Conservation (phyloP, 1,139 yeast species). For the Yamadazyma dendronema region DNA sequence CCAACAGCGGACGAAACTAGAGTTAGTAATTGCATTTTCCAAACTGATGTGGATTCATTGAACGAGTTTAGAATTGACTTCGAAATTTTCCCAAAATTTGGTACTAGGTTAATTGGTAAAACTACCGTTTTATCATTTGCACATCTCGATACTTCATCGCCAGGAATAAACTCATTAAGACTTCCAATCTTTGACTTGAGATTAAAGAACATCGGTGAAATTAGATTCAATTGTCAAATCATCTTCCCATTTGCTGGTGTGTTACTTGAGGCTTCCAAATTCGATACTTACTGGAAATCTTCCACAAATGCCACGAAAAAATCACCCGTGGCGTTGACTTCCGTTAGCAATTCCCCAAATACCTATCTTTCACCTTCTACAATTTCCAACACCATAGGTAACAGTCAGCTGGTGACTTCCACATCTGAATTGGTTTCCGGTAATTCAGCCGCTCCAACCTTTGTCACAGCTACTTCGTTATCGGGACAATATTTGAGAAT, state of each 20-base stretch:
- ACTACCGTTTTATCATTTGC: conserved; percentile 71
- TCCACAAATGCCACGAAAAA: conserved; percentile 50
- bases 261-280: conserved; percentile 85
- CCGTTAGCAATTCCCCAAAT: conserved; percentile 36
- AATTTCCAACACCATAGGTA: conserved; percentile 14
- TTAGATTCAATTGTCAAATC: conserved; percentile 75
- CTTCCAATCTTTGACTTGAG: conserved; percentile 83
- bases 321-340: conserved; percentile 17
- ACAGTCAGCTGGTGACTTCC: conserved; percentile 12
- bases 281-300: conserved; percentile 96
- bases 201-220: conserved; percentile 77
- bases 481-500: conserved; percentile 77
- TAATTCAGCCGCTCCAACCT: conserved; percentile 46
- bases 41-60: conserved; percentile 71
- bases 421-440: conserved; percentile 20
- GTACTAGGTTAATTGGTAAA: conserved; percentile 87
- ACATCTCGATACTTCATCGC: conserved; percentile 43
- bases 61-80: conserved; percentile 75
- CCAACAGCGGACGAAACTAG: conserved; percentile 76
- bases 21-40: conserved; percentile 65
- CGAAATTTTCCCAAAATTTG: conserved; percentile 92
- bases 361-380: conserved; percentile 17
- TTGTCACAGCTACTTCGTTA: conserved; percentile 89
- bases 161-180: conserved; percentile 47
- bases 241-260: conserved; percentile 87